Evolutionary conservation across 2,329 filamentous ascomycete species (phyloP).

Genomic region (Aspergillus aculeatus): DNA sequence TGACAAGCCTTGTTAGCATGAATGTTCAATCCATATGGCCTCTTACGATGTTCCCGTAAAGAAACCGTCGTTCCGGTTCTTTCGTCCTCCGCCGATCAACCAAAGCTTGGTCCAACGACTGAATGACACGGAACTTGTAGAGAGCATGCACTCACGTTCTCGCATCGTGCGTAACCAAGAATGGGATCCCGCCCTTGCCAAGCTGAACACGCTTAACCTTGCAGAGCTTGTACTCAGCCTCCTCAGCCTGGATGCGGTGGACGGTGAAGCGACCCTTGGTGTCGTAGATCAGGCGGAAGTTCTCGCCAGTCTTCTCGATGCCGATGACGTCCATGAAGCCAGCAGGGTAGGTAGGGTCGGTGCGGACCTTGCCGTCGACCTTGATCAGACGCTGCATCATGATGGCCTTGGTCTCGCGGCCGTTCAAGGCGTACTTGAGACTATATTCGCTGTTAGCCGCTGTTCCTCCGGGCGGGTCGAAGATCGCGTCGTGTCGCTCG

Average conservation of each 20-base stretch:
- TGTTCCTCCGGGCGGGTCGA: neutral
- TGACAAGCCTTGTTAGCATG: constrained; percentile 35
- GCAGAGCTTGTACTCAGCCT: constrained; percentile 99
- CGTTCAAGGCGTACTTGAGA: constrained; percentile 99
- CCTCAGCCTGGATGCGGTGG: constrained; percentile 97
- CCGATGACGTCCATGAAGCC: constrained; percentile 99
- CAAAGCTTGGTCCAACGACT: constrained; percentile 99
- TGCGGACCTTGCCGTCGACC: constrained; percentile 99
- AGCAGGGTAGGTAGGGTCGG: constrained; percentile 93
- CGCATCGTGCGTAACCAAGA: constrained; percentile 99
- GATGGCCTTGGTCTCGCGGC: constrained; percentile 95
- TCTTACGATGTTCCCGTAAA: constrained; percentile 36
- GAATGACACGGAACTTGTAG: constrained; percentile 83
- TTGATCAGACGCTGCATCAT: constrained; percentile 99
- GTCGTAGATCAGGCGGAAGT: constrained; percentile 99
- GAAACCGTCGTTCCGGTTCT: constrained; percentile 23
- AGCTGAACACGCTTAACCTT: constrained; percentile 99
- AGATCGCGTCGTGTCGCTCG: neutral
- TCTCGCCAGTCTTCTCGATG: constrained; percentile 99
- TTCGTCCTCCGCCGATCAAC: constrained; percentile 54
- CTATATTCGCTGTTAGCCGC: constrained; percentile 54
- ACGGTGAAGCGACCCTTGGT: constrained; percentile 99
- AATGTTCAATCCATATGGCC: constrained; percentile 20
- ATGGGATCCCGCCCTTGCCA: constrained; percentile 99
- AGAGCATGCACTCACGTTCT: constrained; percentile 87